phyloP scores from a whole-genome alignment of 2,329 filamentous ascomycete genomes.

The Cordyceps farinosa region DNA sequence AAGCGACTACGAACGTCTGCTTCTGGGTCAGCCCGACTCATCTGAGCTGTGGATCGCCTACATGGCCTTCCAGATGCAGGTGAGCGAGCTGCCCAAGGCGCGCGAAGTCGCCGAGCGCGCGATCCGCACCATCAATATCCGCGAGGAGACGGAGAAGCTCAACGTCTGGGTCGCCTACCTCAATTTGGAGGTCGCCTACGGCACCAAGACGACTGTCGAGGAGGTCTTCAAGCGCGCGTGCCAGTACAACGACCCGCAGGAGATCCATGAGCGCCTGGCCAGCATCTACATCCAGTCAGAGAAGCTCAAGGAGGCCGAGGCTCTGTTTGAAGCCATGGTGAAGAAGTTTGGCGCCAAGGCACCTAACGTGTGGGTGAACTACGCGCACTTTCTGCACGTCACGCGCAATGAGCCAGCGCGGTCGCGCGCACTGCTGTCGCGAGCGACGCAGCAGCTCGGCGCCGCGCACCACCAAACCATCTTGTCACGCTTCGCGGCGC shows the following conservation, averaged over 20 bases:
- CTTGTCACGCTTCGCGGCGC: constrained; percentile 81
- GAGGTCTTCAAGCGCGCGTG: constrained; percentile 88
- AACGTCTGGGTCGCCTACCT: constrained; percentile 94
- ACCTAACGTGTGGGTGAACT: constrained; percentile 86
- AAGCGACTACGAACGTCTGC: constrained; percentile 88
- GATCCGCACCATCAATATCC: constrained; percentile 83
- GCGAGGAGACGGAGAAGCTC: constrained; percentile 87
- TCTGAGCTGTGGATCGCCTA: constrained; percentile 92
- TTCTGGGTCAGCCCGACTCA: constrained; percentile 90
- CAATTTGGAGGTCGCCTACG: constrained; percentile 90
- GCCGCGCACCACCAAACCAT: constrained; percentile 61
- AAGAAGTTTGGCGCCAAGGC: constrained; percentile 85
- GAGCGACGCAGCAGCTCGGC: constrained; percentile 80
- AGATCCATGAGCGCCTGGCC: constrained; percentile 82
- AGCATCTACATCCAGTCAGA: constrained; percentile 94
- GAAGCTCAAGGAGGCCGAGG: constrained; percentile 80
- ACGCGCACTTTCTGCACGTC: constrained; percentile 86
- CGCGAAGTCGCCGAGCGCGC: constrained; percentile 88
- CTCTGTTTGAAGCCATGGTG: constrained; percentile 77
- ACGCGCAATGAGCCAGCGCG: constrained; percentile 66
- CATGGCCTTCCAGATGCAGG: constrained; percentile 97
- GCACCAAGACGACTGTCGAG: constrained; percentile 76
- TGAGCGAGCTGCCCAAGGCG: constrained; percentile 84
- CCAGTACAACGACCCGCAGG: constrained; percentile 87
- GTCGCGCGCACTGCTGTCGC: constrained; percentile 72